phyloP scores from a whole-genome alignment of 495 filamentous ascomycete species.

The Cenococcum geophilum region DNA sequence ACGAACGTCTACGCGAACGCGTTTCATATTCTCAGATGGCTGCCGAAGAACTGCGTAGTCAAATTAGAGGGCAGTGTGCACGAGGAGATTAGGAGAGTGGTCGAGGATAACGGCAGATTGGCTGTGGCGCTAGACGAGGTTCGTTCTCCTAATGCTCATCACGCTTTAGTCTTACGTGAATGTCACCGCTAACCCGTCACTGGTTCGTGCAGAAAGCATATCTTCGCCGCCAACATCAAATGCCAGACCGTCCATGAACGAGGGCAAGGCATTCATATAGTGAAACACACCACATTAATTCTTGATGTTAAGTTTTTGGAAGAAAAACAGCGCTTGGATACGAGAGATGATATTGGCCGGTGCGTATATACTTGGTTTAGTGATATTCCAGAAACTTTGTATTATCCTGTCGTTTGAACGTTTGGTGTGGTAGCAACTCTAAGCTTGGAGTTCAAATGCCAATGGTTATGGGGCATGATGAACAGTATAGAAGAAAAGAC shows the following conservation, averaged over 20 bases:
- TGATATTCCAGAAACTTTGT: too few species aligned
- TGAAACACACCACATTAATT: neutral
- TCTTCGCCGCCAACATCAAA: constrained; percentile 24
- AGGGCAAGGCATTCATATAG: neutral
- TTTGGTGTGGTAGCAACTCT: too few species aligned
- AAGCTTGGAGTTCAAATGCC: too few species aligned
- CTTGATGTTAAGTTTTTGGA: too few species aligned
- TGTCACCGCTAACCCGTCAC: constrained; percentile 2
- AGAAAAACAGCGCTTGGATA: too few species aligned
- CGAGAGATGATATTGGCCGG: too few species aligned
- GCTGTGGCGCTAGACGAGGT: constrained; percentile 33
- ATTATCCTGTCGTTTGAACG: too few species aligned
- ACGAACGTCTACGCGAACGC: constrained; percentile 32
- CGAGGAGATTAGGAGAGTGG: constrained; percentile 29
- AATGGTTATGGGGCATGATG: too few species aligned
- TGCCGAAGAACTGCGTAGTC: constrained; percentile 33
- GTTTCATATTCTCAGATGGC: constrained; percentile 35
- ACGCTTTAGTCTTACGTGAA: neutral
- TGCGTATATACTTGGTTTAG: too few species aligned
- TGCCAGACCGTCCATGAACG: constrained; percentile 12
- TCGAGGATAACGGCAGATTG: constrained; percentile 30
- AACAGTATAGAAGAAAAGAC: too few species aligned
- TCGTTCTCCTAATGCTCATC: neutral
- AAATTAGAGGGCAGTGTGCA: constrained; percentile 23
- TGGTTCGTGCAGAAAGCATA: constrained; percentile 13